Evolutionary conservation across 73 alveolate species (phyloP), one percentile per base, ranked within the genome.

Genomic region (Symbiodinium pilosum): DNA sequence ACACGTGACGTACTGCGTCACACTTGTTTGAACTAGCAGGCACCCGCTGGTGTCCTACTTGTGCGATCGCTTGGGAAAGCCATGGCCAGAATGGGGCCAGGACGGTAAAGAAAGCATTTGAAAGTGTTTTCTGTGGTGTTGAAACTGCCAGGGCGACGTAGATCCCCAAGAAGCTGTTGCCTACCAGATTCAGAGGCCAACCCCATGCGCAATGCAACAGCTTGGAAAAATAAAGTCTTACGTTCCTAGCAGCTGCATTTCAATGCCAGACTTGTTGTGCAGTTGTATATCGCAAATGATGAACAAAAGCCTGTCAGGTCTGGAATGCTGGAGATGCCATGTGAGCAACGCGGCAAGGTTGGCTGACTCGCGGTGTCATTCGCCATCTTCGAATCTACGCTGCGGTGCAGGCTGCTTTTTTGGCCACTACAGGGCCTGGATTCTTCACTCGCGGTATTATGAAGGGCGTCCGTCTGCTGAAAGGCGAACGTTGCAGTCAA

Each of bases 51-150:
- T 91, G 81, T 83, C 97, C 36, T 91, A 43, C 52, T 36, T 42
- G 26, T 91, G 97, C 77, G 89, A 91, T 68, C 97, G 71, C 5
- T 75, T 91, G 54, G 97, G 42, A 68, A 91, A 69, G 36, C 89
- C 97, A 0, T 91, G 97, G 97, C 97, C 97, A 28, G 97, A 91
- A 54, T 91, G 97, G 97, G 97, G 97, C 43, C 83, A 91, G 97
- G 97, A n/a, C 44, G 4, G 42, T 16, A 38, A 43, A 64, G 1
- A 6, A 0, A 41, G 43, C 59, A 69, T 38, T 14, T 16, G n/a
- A 81, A 24, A n/a, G n/a, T 20, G 14, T 81, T 5, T 32, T 7
- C 2, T 47, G 54, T 5, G n/a, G 20, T 38, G 39, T 8, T 36
- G 34, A 9, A 83, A 20, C 64, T 83, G 32, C 12, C 40, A 91